Conservation (phyloP, 306 rosid species). For the Prunus mume region DNA sequence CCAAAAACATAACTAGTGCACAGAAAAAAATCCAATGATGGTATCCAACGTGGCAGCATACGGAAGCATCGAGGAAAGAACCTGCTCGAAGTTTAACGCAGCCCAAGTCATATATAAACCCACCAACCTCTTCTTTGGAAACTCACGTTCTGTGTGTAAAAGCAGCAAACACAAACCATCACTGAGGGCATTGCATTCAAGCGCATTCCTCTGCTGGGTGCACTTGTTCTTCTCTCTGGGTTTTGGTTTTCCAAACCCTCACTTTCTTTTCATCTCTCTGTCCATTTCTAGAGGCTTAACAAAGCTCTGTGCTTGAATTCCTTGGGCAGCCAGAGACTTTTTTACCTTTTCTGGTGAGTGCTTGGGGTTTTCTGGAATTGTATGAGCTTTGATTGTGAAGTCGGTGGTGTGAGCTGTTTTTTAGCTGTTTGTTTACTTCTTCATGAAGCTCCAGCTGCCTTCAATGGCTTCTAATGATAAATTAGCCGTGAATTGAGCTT, state of each 20-base stretch:
- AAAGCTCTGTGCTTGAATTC: not conserved
- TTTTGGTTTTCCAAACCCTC: not conserved
- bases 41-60: constrained; percentile 5
- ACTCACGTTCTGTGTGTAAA: too few relatives aligned
- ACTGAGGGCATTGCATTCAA: not conserved
- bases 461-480: not conserved
- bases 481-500: not conserved
- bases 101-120: not conserved
- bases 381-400: not conserved
- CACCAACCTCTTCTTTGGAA: rapidly evolving
- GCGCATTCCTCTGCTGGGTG: not conserved
- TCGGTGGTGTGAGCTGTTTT: not conserved
- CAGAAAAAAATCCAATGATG: not conserved
- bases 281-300: not conserved
- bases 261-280: not conserved
- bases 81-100: constrained; percentile 12
- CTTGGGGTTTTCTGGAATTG: not conserved
- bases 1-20: too few relatives aligned
- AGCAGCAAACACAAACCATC: not conserved
- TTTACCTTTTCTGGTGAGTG: not conserved
- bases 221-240: not conserved
- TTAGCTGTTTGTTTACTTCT: not conserved
- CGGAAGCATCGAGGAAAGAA: not conserved
- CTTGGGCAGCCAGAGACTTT: not conserved
- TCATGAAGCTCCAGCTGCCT: not conserved